Evolutionary conservation across 2,329 filamentous ascomycete genomes (phyloP).

Genomic region (Sclerotinia nivalis): DNA sequence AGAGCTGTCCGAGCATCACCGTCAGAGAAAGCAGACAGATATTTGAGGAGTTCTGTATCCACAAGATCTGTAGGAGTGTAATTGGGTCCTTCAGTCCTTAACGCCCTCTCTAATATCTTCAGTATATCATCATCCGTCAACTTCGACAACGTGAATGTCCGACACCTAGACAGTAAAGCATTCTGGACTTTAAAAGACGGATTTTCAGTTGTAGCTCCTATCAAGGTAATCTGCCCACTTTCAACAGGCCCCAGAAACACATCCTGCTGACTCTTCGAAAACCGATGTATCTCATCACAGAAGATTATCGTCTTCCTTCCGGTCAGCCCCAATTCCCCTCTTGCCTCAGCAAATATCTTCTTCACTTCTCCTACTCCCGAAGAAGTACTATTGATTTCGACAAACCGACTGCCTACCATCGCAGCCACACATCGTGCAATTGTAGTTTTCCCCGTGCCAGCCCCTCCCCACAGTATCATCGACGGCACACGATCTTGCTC

Average conservation of each 20-base stretch:
- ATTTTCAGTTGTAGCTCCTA: slow-evolving; percentile 96
- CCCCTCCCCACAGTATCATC: slow-evolving; percentile 90
- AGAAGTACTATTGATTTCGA: slow-evolving; percentile 94
- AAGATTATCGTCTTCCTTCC: slow-evolving; percentile 94
- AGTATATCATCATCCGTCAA: slow-evolving; percentile 71
- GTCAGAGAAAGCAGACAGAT: slow-evolving; percentile 84
- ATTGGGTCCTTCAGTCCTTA: slow-evolving; percentile 57
- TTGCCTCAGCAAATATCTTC: slow-evolving; percentile 84
- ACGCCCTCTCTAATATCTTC: slow-evolving; percentile 73
- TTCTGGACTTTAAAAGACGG: slow-evolving; percentile 91
- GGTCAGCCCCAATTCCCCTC: slow-evolving; percentile 74
- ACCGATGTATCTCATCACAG: slow-evolving; percentile 74
- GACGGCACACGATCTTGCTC: slow-evolving; percentile 83
- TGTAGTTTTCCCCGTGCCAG: slow-evolving; percentile 84
- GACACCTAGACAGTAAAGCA: slow-evolving; percentile 83
- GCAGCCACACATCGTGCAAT: slow-evolving; percentile 89
- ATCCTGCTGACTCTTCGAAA: slow-evolving; percentile 81
- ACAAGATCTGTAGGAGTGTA: slow-evolving; percentile 56
- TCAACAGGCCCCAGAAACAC: slow-evolving; percentile 93
- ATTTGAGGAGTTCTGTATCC: slow-evolving; percentile 73
- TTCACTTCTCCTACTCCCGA: slow-evolving; percentile 89
- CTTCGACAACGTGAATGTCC: slow-evolving; percentile 83
- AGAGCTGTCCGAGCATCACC: slow-evolving; percentile 91
- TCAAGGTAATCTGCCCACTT: slow-evolving; percentile 83
- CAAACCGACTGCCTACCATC: slow-evolving; percentile 79